Conservation (phyloP, 2,329 filamentous ascomycete species). For the Aspergillus brasiliensis region DNA sequence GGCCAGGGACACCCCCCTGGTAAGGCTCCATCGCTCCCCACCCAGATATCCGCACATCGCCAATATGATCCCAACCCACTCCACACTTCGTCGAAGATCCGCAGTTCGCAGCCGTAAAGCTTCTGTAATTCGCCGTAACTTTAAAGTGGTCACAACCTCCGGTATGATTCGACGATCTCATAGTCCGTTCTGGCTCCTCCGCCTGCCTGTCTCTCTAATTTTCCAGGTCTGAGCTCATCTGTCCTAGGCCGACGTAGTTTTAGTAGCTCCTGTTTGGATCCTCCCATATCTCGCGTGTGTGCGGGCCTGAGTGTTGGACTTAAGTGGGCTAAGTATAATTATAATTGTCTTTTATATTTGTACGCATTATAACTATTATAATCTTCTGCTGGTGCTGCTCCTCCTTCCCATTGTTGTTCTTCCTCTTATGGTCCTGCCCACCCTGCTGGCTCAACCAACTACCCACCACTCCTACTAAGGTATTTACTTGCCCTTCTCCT, state of each 20-base stretch:
- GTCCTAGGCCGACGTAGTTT: constrained; percentile 18
- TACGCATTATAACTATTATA: constrained; percentile 12
- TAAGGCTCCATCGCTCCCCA: constrained; percentile 26
- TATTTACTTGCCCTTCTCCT: constrained; percentile 19
- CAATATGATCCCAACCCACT: constrained; percentile 30
- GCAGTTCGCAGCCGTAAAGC: constrained; percentile 34
- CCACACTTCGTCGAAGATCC: constrained; percentile 32
- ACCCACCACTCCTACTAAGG: constrained; percentile 5
- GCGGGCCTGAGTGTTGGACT: constrained; percentile 24
- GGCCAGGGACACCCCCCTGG: constrained; percentile 27
- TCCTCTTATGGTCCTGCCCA: constrained; percentile 19
- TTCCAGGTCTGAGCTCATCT: constrained; percentile 25
- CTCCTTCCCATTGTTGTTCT: constrained; percentile 15
- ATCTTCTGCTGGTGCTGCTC: constrained; percentile 15
- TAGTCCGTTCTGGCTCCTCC: constrained; percentile 18
- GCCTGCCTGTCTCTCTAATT: constrained; percentile 19
- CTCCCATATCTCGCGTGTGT: constrained; percentile 23
- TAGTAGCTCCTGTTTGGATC: constrained; percentile 21
- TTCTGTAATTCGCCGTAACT: constrained; percentile 35
- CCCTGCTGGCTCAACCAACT: constrained; percentile 16
- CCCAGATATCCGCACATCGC: constrained; percentile 27
- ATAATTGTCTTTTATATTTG: constrained; percentile 13
- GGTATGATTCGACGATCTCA: constrained; percentile 26
- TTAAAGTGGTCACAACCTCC: constrained; percentile 22
- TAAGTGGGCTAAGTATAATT: constrained; percentile 15